Percentiles rank a stretch among this genome's conserved stretches.
Evolutionary conservation across 176 grass and related monocot genomes (phyloP).

Genomic region (Carex cristatella): DNA sequence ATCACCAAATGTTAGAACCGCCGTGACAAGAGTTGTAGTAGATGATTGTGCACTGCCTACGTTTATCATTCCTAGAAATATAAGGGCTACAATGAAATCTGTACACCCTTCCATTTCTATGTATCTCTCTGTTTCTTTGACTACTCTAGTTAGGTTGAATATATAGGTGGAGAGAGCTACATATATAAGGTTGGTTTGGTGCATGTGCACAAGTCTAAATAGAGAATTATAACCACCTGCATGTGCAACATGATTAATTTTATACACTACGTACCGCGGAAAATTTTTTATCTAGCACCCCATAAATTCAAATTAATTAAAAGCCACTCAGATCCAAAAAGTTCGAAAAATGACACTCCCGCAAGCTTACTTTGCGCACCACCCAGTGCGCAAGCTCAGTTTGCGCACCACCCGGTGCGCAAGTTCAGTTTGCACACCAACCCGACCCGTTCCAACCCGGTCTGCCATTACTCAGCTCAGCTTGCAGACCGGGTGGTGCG

Average conservation of each 20-base stretch:
- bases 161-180: not conserved
- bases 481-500: too few relatives aligned
- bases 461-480: too few relatives aligned
- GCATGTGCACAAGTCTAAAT: not conserved
- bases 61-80: not conserved
- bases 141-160: not conserved
- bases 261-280: not conserved
- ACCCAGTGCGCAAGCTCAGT: too few relatives aligned
- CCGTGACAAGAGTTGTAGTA: constrained; percentile 37
- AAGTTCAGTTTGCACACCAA: too few relatives aligned
- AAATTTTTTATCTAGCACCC: too few relatives aligned
- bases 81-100: not conserved
- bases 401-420: too few relatives aligned
- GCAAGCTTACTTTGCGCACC: too few relatives aligned
- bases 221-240: not conserved
- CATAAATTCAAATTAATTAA: too few relatives aligned
- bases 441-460: too few relatives aligned
- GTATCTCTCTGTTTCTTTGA: not conserved
- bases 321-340: too few relatives aligned
- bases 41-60: not conserved
- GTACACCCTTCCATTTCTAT: constrained; percentile 2
- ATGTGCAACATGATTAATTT: not conserved
- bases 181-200: not conserved
- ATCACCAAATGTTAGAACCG: constrained; percentile 65
- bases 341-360: too few relatives aligned